phyloP scores from a whole-genome alignment of 768 basidiomycete species.

The Phlebiopsis gigantea region DNA sequence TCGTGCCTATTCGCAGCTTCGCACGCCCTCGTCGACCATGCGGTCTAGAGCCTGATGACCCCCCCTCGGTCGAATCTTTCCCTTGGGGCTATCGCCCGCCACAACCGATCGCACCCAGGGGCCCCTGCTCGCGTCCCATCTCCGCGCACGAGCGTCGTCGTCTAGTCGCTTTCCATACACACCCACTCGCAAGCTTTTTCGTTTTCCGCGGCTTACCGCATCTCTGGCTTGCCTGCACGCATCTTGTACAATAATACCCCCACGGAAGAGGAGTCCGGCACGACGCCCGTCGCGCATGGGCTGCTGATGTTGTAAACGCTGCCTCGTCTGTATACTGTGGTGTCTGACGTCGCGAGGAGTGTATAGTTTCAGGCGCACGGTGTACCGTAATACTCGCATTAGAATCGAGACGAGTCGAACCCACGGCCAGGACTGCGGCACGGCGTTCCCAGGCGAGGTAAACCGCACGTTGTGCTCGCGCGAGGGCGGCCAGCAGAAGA shows the following conservation, averaged over 20 bases:
- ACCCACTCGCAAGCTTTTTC: background rate
- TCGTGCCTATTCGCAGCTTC: conserved; percentile 42
- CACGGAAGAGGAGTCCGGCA: too few relatives aligned
- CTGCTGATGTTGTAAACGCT: background rate
- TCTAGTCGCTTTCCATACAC: background rate
- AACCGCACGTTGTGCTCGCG: background rate
- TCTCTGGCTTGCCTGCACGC: background rate
- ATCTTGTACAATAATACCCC: background rate
- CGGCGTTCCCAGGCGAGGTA: background rate
- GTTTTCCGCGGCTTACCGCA: background rate
- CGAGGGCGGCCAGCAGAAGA: too few relatives aligned
- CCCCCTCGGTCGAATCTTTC: background rate
- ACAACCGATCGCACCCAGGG: background rate
- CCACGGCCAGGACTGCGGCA: background rate
- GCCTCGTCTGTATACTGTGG: background rate
- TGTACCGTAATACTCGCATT: background rate
- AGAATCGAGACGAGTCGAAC: background rate
- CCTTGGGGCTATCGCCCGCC: background rate
- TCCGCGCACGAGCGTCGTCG: background rate
- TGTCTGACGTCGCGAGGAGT: background rate
- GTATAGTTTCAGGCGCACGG: background rate
- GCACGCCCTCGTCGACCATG: conserved; percentile 10
- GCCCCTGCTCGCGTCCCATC: background rate
- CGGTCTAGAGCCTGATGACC: conserved; percentile 12
- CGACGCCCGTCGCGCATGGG: background rate